phyloP scores from a whole-genome alignment of 2,329 filamentous ascomycete genomes.

The Fusarium multiceps region DNA sequence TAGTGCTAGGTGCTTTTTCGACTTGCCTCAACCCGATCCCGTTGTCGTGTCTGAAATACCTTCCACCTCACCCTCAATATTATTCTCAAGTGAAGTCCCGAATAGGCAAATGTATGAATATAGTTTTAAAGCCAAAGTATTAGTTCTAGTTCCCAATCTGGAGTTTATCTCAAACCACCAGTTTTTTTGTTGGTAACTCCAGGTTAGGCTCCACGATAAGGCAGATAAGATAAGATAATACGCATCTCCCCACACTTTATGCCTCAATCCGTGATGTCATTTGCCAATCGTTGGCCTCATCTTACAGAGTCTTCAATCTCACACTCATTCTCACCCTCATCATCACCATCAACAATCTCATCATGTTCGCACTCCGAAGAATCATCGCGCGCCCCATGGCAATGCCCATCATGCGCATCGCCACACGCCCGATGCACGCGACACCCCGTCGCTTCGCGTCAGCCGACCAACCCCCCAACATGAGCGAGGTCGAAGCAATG shows the following conservation, averaged over 20 bases:
- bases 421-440: conserved; percentile 26
- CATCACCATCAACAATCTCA: background rate
- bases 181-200: background rate
- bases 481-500: conserved; percentile 31
- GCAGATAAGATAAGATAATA: conserved; percentile 24
- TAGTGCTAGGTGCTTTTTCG: no score
- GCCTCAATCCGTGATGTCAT: conserved; percentile 22
- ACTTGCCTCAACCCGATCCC: no score
- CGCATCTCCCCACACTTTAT: background rate
- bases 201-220: background rate
- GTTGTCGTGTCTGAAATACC: no score
- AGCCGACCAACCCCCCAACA: conserved; percentile 28
- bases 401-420: conserved; percentile 15
- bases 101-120: no score
- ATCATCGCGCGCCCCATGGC: conserved; percentile 5
- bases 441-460: conserved; percentile 26
- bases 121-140: no score
- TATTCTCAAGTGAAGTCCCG: no score
- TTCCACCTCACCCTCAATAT: no score
- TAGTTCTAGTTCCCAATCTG: no score
- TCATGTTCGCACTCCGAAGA: conserved; percentile 33
- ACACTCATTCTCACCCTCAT: background rate
- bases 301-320: background rate
- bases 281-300: background rate
- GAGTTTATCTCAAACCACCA: background rate